Base-by-base conservation (phyloP, 768 basidiomycete species). In the Mycena galopus region DNA sequence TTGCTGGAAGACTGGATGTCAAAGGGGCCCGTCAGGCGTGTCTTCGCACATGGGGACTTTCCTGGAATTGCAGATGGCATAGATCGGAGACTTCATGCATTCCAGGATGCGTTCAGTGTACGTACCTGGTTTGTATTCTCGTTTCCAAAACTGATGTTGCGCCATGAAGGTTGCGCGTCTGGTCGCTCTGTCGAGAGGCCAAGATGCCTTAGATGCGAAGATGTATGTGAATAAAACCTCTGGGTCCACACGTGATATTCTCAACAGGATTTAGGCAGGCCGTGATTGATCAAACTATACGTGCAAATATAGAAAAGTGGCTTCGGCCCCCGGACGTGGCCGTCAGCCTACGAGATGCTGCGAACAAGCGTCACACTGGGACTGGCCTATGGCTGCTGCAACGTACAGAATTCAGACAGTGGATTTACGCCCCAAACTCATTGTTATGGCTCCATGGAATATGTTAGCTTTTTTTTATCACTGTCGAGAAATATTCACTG, bases 371-470 rank as follows among this genome's bases (percentile, higher is more conserved):
- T 11, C 57, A 59, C 25, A 3, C 14, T 1, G 16, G 25, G 0
- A 67, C 57, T n/a, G 66, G 66, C 2, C 2, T 2, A 4, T 67
- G 66, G 66, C 25, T 67, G 2, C 17, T 67, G 25, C 42, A 59
- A 1, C 44, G n/a, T 27, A 1, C 50, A 10, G 57, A 59, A 42
- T 67, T 51, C 58, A 33, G 9, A 7, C 42, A 59, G 9, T 67
- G 66, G 66, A 67, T 59, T 25, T 67, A 67, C n/a, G 32, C 57
- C 4, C 57, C 44, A 21, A n/a, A 14, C 17, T 60, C 66, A 21
- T 67, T 67, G 23, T 47, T 67, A 12, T 67, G 66, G 58, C 35
- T 67, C 3, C 27, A 67, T 3, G 66, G 66, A 67, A 67, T 67
- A 27, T 67, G 66, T 67, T 0, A 25, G 66, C 30, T 17, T 50